These are phyloP conservation scores for Fusarium longipes DNA, from an alignment of 2,329 filamentous ascomycete genomes.

Conservation along the genomic window DNA sequence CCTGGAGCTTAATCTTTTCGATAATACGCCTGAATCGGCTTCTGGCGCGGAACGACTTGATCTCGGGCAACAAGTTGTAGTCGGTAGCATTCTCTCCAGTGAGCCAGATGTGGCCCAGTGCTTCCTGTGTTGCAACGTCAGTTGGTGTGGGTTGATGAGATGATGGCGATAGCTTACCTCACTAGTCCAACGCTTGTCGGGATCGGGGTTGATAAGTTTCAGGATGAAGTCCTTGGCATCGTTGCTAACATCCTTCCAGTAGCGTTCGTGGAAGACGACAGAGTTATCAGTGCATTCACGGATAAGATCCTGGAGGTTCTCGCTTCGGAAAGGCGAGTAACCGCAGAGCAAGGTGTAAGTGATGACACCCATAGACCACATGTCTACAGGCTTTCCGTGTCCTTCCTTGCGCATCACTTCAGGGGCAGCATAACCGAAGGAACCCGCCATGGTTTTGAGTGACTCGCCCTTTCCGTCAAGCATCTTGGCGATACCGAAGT, in stretches of 20 bases:
- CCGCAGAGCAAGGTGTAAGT: slow-evolving; percentile 98
- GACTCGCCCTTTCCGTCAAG: slow-evolving; percentile 90
- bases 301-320: slow-evolving; percentile 91
- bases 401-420: slow-evolving; percentile 99
- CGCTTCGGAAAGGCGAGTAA: slow-evolving; percentile 97
- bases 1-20: slow-evolving; percentile 94
- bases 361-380: slow-evolving; percentile 99
- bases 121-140: slow-evolving; percentile 64
- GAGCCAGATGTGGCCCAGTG: slow-evolving; percentile 87
- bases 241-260: slow-evolving; percentile 97
- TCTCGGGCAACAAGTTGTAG: slow-evolving; percentile 97
- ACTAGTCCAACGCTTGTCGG: slow-evolving; percentile 80
- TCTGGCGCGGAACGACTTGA: slow-evolving; percentile 91
- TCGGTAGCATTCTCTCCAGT: slow-evolving; percentile 91
- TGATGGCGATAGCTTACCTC: slow-evolving; percentile 63
- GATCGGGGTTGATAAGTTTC: slow-evolving; percentile 80
- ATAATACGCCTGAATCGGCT: slow-evolving; percentile 92
- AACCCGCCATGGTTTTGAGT: slow-evolving; percentile 97
- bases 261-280: slow-evolving; percentile 95
- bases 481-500: slow-evolving; percentile 99
- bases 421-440: slow-evolving; percentile 96
- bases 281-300: slow-evolving; percentile 88
- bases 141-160: slow-evolving; percentile 11
- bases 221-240: slow-evolving; percentile 97
- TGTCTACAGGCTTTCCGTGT: slow-evolving; percentile 97